Base-by-base conservation (phyloP, 2,329 filamentous ascomycete genomes). In the Thermoascus crustaceus region DNA sequence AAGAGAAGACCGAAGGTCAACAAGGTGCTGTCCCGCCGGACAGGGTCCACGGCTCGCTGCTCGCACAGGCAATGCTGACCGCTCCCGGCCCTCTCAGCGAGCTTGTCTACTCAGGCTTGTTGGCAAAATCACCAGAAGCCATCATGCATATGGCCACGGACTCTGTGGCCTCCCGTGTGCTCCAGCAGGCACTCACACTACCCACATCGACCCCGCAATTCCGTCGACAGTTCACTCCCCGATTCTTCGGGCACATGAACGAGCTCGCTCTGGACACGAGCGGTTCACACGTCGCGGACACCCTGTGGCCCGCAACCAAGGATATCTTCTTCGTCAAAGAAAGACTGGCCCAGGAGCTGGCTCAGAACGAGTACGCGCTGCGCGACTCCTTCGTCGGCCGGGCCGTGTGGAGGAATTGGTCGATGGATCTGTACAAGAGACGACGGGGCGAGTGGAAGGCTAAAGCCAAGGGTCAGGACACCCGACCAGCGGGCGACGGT, bases 11-110 rank as follows among this genome's bases (percentile, higher is more conserved):
- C 41, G 16, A 44, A 37, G 27, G 62, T 77, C 5, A 76, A 71
- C 48, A 47, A 38, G 40, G 43, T 20, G 33, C 52, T 40, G 39
- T 42, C 33, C 45, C 59, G 23, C 47, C 59, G 31, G 50, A 60
- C 64, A 77, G 85, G 69, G 60, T 85, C 55, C 88, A 98, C 64
- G 85, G 82, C 40, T 86, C 85, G 13, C 72, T 94, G 30, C 73
- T 98, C 18, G 80, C 84, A 6, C 80, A 91, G 42, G 67, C 82
- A 3, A 82, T 98, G 67, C 76, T 96, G 33, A 66, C 75, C 5
- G 80, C 85, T 17, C 75, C 83, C 0, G 85, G 85, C 0, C 60
- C 73, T 1, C 68, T 88, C 2, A 72, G 75, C 38, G 76, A 76
- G 33, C 71, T 88, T 7, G 74, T 94, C 20, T 85, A 91, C 54